phyloP scores from a whole-genome alignment of 768 basidiomycete species.

The Filobasidium floriforme region DNA sequence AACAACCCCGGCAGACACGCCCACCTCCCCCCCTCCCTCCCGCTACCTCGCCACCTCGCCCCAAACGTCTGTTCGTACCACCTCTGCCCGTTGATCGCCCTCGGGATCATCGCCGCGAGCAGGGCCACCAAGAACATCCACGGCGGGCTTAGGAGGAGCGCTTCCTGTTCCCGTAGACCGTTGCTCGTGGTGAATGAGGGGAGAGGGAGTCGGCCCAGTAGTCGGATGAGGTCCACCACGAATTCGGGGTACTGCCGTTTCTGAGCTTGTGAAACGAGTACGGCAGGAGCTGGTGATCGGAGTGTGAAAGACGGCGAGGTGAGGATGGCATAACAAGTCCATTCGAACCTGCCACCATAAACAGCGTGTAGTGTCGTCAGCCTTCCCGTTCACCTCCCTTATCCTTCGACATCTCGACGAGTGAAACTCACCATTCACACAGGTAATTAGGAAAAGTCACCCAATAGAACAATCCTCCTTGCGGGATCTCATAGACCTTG shows the following conservation, averaged over 20 bases:
- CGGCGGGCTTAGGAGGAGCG: constrained; percentile 55
- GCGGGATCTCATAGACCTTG: constrained; percentile 51
- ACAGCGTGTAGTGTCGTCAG: too few species aligned
- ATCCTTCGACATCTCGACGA: too few species aligned
- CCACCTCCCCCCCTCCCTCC: constrained; percentile 53
- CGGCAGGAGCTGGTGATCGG: neutral
- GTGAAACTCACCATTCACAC: constrained; percentile 62
- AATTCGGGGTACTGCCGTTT: neutral
- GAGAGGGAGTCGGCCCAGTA: constrained; percentile 39
- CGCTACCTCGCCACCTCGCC: constrained; percentile 68
- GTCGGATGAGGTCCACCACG: constrained; percentile 19
- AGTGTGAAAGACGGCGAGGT: constrained; percentile 43
- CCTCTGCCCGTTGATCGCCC: constrained; percentile 63
- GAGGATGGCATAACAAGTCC: constrained; percentile 77
- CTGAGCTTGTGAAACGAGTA: neutral
- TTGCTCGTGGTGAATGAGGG: constrained; percentile 28
- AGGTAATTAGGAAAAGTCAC: constrained; percentile 90
- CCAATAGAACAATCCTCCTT: constrained; percentile 65
- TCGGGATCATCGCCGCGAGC: constrained; percentile 67
- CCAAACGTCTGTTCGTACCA: constrained; percentile 77
- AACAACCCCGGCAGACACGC: constrained; percentile 72
- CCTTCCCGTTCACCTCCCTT: too few species aligned
- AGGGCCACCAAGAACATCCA: constrained; percentile 73
- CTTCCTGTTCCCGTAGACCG: too few species aligned
- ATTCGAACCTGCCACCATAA: constrained; percentile 57